Base-by-base conservation (phyloP, 2,329 filamentous ascomycete species). In the Alternaria incomplexa region DNA sequence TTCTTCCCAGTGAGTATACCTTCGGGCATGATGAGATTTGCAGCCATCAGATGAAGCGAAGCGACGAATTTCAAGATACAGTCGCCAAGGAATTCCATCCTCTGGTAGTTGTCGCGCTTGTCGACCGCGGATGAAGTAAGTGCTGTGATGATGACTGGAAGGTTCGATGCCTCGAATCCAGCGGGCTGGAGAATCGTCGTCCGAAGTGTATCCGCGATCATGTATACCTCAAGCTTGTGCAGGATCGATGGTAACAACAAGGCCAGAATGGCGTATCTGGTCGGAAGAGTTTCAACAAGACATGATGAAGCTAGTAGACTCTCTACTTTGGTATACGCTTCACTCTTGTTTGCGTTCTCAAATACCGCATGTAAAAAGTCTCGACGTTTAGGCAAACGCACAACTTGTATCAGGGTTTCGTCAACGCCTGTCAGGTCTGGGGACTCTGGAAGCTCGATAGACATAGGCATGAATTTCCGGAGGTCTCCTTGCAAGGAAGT, bases 71-170 rank as follows among this genome's bases (percentile, higher is more conserved):
- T 98, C 40, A 98, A 83, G 2, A 97, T 84, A 0, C 89, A 89
- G 72, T 98, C 95, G 0, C 96, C 96, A 0, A 97, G 81, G 69
- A 96, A 96, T 75, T 98, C 96, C 0, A 97, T 82, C 3, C 91
- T 85, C 71, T 98, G 91, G 74, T 97, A 97, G 67, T 97, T 86
- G 0, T 84, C 85, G 1, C 81, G 77, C 51, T 89, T 88, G 3
- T 79, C 74, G 0, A 92, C 88, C 2, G 83, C 84, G 0, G 89
- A 87, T 0, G 92, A 83, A 54, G 87, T 91, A 53, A 96, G 90
- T 1, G 94, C 93, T 10, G 88, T 89, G 1, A 89, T 76, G 0
- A 96, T 74, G 32, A 91, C 81, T 1, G 81, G 78, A 4, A 87
- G 66, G 65, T 91, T 79, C 3, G 46, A 26, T 6, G 32, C 3